phyloP scores from a whole-genome alignment of 2,329 filamentous ascomycete species.

The Penicillium fuscoglaucum region DNA sequence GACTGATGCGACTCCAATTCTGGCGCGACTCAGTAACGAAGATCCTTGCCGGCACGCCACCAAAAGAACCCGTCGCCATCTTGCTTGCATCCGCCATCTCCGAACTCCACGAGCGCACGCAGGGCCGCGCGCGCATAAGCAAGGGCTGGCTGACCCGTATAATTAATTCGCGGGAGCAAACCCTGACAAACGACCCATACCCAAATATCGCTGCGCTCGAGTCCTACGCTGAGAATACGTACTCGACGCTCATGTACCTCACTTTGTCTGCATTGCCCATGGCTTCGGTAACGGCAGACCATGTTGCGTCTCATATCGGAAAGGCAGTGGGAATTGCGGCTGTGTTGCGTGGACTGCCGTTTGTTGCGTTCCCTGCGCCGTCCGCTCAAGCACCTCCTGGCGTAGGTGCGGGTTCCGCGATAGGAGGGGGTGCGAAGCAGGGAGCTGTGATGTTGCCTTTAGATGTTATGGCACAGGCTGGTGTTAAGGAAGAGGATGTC shows the following conservation, averaged over 20 bases:
- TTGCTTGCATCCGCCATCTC: conserved; percentile 73
- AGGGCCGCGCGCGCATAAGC: conserved; percentile 53
- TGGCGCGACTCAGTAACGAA: conserved; percentile 84
- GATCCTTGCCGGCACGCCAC: conserved; percentile 74
- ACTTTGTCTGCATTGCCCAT: conserved; percentile 78
- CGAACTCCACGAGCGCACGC: conserved; percentile 52
- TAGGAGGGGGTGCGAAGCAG: conserved; percentile 48
- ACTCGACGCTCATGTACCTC: conserved; percentile 87
- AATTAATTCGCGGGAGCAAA: conserved; percentile 76
- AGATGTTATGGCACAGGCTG: conserved; percentile 81
- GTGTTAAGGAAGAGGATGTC: conserved; percentile 84
- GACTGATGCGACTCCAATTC: conserved; percentile 87
- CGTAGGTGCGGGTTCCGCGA: conserved; percentile 37
- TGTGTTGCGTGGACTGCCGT: conserved; percentile 79
- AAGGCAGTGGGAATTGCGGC: conserved; percentile 89
- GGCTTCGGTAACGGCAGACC: conserved; percentile 80
- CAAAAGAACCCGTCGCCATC: conserved; percentile 87
- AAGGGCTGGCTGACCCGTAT: conserved; percentile 76
- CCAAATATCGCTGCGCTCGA: conserved; percentile 72
- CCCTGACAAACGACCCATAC: conserved; percentile 82
- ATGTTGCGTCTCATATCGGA: conserved; percentile 90
- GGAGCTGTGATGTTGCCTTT: conserved; percentile 77
- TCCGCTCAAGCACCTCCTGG: conserved; percentile 58
- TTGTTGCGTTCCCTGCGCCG: conserved; percentile 76
- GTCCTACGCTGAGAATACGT: conserved; percentile 90